A percentile compares a stretch with the other conserved stretches of the same genome.
Conservation (phyloP, 1,284 basidiomycete genomes). For the Leccinum pachyderme region DNA sequence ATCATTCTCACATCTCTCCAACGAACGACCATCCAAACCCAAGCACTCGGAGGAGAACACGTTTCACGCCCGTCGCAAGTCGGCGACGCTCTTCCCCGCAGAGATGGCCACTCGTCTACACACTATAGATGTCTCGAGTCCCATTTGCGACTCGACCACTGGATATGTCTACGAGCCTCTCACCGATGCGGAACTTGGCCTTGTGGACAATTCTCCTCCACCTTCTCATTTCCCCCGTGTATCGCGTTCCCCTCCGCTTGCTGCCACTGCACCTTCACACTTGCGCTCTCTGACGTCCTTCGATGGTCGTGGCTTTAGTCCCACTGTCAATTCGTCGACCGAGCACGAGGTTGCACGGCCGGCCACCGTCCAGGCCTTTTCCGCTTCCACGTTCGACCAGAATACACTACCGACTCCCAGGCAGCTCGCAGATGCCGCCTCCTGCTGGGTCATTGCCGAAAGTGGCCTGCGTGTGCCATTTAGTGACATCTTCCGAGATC, state of each 20-base stretch:
- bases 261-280: constrained; percentile 14
- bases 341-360: constrained; percentile 14
- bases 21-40: constrained; percentile 26
- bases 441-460: constrained; percentile 63
- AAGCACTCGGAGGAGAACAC: constrained; percentile 35
- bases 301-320: constrained; percentile 14
- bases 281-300: constrained; percentile 26
- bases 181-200: constrained; percentile 28
- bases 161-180: constrained; percentile 32
- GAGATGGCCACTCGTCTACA: constrained; percentile 30
- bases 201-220: constrained; percentile 8
- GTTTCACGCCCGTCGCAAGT: constrained; percentile 36
- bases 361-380: constrained; percentile 14
- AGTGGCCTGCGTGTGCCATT: constrained; percentile 67
- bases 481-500: constrained; percentile 65
- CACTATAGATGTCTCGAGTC: constrained; percentile 32
- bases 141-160: constrained; percentile 20
- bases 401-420: constrained; percentile 40
- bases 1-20: constrained; percentile 26
- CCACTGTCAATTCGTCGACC: neutral
- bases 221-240: constrained; percentile 20
- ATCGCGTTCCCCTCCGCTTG: constrained; percentile 11
- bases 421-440: constrained; percentile 61
- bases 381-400: constrained; percentile 27
- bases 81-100: constrained; percentile 31